Percentiles rank a stretch among this genome's conserved stretches.
phyloP scores from a whole-genome alignment of 306 rosid species.

The Vigna mungo region DNA sequence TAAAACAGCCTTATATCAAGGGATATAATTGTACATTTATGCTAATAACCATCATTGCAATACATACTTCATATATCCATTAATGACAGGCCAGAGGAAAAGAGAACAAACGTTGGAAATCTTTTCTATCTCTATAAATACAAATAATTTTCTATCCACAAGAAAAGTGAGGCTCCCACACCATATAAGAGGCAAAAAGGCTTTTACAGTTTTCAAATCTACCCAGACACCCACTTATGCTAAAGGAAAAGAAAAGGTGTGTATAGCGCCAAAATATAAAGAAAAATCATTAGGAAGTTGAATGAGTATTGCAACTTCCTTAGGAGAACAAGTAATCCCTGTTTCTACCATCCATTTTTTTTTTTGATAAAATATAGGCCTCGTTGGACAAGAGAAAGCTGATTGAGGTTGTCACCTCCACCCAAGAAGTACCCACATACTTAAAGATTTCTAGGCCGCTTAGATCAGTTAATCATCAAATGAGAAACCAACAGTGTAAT shows the following conservation, averaged over 20 bases:
- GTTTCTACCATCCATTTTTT: too few relatives aligned
- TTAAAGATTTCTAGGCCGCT: not conserved
- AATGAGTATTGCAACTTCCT: too few relatives aligned
- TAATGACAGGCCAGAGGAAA: not conserved
- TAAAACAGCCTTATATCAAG: not conserved
- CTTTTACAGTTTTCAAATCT: too few relatives aligned
- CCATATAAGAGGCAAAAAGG: too few relatives aligned
- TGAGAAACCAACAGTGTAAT: not conserved
- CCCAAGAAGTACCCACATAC: not conserved
- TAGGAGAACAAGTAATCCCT: too few relatives aligned
- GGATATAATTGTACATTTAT: not conserved
- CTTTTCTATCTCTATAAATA: not conserved
- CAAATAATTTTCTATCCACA: not conserved
- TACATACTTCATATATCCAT: not conserved
- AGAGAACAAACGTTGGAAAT: slow-evolving; percentile 6
- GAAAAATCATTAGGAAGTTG: too few relatives aligned
- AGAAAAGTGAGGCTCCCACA: too few relatives aligned
- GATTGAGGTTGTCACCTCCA: not conserved
- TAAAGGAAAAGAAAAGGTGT: too few relatives aligned
- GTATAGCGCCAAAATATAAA: too few relatives aligned
- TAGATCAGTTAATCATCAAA: not conserved
- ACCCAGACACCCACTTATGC: too few relatives aligned
- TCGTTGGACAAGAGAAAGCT: not conserved
- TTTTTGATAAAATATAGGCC: too few relatives aligned
- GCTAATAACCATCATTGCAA: slow-evolving; percentile 1